Evolutionary conservation across 1,284 basidiomycete genomes (phyloP).

Genomic region (Marasmius tenuissimus): DNA sequence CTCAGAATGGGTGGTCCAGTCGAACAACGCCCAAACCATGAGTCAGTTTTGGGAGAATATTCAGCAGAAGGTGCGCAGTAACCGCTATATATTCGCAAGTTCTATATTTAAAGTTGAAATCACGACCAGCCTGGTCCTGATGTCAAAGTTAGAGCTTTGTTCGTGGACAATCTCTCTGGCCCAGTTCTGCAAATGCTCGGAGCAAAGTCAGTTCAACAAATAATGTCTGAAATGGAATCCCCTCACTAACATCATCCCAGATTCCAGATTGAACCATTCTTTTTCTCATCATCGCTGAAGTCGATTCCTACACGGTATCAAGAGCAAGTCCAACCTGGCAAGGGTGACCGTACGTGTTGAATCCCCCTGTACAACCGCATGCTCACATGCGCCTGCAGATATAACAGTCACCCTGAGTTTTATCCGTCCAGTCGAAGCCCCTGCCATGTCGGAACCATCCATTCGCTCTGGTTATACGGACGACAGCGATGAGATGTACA

Average conservation of each 20-base stretch:
- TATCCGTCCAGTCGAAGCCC: slow-evolving; percentile 31
- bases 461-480: slow-evolving; percentile 15
- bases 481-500: not conserved
- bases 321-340: slow-evolving; percentile 32
- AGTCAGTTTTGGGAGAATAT: not conserved
- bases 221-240: not conserved
- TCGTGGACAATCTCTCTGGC: slow-evolving; percentile 42
- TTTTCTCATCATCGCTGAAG: slow-evolving; percentile 48
- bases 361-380: not conserved
- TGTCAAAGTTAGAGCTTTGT: slow-evolving; percentile 39
- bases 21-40: not conserved
- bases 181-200: slow-evolving; percentile 49
- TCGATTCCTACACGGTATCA: slow-evolving; percentile 52
- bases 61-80: not conserved
- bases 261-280: slow-evolving; percentile 52
- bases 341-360: slow-evolving; percentile 40
- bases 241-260: slow-evolving; percentile 21
- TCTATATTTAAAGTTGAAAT: not conserved
- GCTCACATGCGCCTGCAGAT: slow-evolving; percentile 31
- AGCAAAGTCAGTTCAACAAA: slow-evolving; percentile 30
- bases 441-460: slow-evolving; percentile 20
- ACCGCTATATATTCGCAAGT: not conserved
- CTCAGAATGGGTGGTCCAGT: not conserved
- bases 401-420: slow-evolving; percentile 54
- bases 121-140: slow-evolving; percentile 26